phyloP scores from a whole-genome alignment of 305 asterid genomes.

The Ilex paraguariensis region DNA sequence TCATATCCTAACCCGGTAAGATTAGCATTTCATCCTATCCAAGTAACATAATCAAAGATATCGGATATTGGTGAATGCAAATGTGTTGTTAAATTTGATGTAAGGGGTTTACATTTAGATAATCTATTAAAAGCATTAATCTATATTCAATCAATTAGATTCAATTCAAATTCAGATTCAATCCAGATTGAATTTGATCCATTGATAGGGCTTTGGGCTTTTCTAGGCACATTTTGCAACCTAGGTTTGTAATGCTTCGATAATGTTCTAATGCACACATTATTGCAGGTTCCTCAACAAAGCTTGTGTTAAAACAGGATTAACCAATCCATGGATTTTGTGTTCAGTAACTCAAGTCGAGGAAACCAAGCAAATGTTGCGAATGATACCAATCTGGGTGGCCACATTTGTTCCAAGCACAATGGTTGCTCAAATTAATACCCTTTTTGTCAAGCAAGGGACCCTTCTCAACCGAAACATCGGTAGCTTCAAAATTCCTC shows the following conservation, averaged over 20 bases:
- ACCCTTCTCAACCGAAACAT: conserved; percentile 58
- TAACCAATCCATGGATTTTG: conserved; percentile 61
- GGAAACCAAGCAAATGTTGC: conserved; percentile 87
- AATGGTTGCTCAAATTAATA: conserved; percentile 74
- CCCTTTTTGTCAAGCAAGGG: conserved; percentile 86
- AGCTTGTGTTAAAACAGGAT: conserved; percentile 53
- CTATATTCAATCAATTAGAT: no score
- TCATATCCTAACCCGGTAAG: no score
- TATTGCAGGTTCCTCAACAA: conserved; percentile 63
- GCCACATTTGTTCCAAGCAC: conserved; percentile 82
- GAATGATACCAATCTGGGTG: conserved; percentile 71
- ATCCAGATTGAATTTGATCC: no score
- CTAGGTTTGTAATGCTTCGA: background rate
- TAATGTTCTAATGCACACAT: background rate
- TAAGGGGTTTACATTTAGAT: no score
- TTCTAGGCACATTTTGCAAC: no score
- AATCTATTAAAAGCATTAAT: no score
- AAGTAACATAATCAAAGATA: no score
- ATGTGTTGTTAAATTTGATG: no score
- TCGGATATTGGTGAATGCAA: no score
- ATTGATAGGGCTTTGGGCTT: no score
- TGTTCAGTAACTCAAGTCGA: conserved; percentile 84
- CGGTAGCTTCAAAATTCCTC: conserved; percentile 64
- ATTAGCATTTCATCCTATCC: no score
- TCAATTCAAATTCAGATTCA: no score